Percentiles rank a stretch among this genome's conserved stretches.
phyloP scores from a whole-genome alignment of 2,329 filamentous ascomycete species.

The Colletotrichum sansevieriae region DNA sequence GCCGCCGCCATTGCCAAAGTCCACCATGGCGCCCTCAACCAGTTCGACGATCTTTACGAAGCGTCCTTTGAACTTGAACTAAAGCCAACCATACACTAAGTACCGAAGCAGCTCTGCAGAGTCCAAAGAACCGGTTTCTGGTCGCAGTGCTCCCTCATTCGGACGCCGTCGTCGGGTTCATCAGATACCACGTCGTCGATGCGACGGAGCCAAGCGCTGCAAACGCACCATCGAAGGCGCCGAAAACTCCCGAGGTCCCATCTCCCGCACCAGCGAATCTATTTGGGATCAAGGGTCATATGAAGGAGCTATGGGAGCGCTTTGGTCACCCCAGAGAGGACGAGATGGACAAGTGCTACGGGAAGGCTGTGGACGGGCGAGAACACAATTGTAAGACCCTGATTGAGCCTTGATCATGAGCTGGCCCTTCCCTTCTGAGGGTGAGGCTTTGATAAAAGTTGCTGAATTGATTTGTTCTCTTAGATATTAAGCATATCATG shows the following conservation, averaged over 20 bases:
- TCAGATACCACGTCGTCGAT: slow-evolving; percentile 36
- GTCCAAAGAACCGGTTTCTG: slow-evolving; percentile 28
- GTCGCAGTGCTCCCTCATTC: slow-evolving; percentile 25
- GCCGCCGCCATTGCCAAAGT: slow-evolving; percentile 35
- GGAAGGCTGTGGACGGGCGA: slow-evolving; percentile 38
- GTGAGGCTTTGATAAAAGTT: not conserved
- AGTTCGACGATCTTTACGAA: slow-evolving; percentile 43
- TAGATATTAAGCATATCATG: slow-evolving; percentile 45
- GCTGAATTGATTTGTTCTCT: slow-evolving; percentile 5
- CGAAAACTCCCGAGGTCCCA: not conserved
- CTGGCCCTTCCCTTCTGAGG: not conserved
- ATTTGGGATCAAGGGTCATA: slow-evolving; percentile 38
- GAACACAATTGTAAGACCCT: slow-evolving; percentile 42
- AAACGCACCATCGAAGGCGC: not conserved
- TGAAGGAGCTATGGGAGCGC: slow-evolving; percentile 44
- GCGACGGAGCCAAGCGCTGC: slow-evolving; percentile 3
- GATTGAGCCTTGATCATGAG: not conserved
- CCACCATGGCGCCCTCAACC: slow-evolving; percentile 42
- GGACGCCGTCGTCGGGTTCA: slow-evolving; percentile 37
- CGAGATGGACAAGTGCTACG: slow-evolving; percentile 44
- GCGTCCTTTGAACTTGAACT: slow-evolving; percentile 42
- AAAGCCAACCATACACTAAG: slow-evolving; percentile 30
- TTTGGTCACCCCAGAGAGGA: slow-evolving; percentile 39
- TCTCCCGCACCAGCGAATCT: slow-evolving; percentile 24
- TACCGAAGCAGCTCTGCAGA: slow-evolving; percentile 25